Evolutionary conservation across 176 grass and related monocot species (phyloP).

Genomic region (Ananas comosus): DNA sequence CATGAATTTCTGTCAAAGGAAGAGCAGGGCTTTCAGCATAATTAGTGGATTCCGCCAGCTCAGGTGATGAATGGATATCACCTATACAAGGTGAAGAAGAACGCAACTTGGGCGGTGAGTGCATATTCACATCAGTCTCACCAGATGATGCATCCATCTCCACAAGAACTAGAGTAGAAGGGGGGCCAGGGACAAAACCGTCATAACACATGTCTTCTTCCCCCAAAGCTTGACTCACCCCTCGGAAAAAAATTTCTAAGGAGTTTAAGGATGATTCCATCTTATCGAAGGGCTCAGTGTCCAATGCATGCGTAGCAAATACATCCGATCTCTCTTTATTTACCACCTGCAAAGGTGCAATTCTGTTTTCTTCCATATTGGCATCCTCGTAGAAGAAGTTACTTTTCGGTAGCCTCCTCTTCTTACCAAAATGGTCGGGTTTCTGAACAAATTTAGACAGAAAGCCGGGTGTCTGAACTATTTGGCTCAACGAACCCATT

Average conservation of each 20-base stretch:
- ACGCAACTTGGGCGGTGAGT: conserved; percentile 25
- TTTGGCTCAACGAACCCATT: conserved; percentile 42
- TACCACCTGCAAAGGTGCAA: conserved; percentile 20
- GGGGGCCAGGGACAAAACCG: conserved; percentile 29
- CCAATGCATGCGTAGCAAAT: conserved; percentile 18
- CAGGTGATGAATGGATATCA: conserved; percentile 41
- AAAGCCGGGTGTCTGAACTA: conserved; percentile 51
- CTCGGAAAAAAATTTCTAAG: conserved; percentile 70
- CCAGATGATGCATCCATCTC: conserved; percentile 53
- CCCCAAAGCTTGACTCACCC: conserved; percentile 46
- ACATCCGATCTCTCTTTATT: not conserved
- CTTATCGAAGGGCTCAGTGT: conserved; percentile 66
- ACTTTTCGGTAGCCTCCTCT: conserved; percentile 44
- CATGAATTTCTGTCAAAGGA: conserved; percentile 24
- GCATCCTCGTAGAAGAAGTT: conserved; percentile 41
- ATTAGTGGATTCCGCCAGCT: conserved; percentile 54
- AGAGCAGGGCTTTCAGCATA: conserved; percentile 44
- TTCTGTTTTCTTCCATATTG: conserved; percentile 25
- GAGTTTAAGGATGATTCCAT: conserved; percentile 84
- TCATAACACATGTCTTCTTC: conserved; percentile 57
- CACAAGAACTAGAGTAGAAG: conserved; percentile 43
- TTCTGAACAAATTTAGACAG: conserved; percentile 37
- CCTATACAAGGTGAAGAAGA: conserved; percentile 39
- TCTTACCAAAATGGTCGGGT: conserved; percentile 53
- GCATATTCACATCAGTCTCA: conserved; percentile 40